Evolutionary conservation across 2,329 filamentous ascomycete species (phyloP), one percentile per base, ranked within the genome.

Genomic region (Ophiosphaerella korrae): DNA sequence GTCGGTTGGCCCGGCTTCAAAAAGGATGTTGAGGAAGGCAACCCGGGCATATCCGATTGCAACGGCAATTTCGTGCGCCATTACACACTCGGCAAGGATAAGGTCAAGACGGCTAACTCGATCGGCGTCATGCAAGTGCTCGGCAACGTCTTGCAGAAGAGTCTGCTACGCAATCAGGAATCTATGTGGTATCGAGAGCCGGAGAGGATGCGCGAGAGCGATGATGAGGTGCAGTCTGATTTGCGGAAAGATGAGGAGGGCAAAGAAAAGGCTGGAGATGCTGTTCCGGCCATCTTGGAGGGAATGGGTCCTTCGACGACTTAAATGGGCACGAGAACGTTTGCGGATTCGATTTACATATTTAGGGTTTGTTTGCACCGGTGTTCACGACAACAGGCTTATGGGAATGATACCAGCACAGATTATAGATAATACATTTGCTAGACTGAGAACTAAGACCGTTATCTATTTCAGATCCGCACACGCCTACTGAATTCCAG

Each of bases 1-100:
- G 66, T 72, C 36, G 69, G 70, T 21, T 72, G 57, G 43, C 70
- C 69, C 1, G 63, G 63, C 33, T 64, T 66, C 48, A 54, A 55
- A 13, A 33, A 55, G 3, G 56, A 57, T 29, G 35, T 41, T 21
- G 29, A 54, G 14, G 29, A 18, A 7, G 42, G 42, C 16, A 58
- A 50, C 44, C 43, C 60, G 7, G 53, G 56, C 12, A 14, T 57
- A 6, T 46, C 52, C 7, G 57, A 69, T 38, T 70, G 68, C 50
- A 66, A 54, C 4, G 67, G 68, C 4, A 57, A 62, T 24, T 70
- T 71, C 36, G 36, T 71, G 23, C 51, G 66, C 2, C 67, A 71
- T 35, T 66, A 70, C 23, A 68, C 65, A 13, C 40, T 64, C 5
- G 47, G 48, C n/a, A 64, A 62, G 36, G 24, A 26, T 1, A 45